Evolutionary conservation across 495 filamentous ascomycete genomes (phyloP).

Genomic region (Tuber brumale): DNA sequence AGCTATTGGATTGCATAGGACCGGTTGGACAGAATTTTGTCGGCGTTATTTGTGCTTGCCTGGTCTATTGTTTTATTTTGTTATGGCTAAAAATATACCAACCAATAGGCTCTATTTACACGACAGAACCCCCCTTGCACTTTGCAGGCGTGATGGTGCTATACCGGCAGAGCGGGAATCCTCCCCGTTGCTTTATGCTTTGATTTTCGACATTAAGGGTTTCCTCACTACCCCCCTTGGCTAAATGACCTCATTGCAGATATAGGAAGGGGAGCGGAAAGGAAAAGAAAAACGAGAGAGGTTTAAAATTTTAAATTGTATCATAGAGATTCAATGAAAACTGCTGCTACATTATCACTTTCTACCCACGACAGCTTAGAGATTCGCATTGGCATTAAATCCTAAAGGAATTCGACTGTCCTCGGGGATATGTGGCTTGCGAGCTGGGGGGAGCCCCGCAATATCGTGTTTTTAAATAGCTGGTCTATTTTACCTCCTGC

Average conservation of each 20-base stretch:
- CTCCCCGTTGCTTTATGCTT: neutral
- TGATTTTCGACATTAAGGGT: neutral
- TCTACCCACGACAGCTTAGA: neutral
- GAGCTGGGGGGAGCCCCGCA: neutral
- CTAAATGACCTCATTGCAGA: neutral
- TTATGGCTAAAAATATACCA: neutral
- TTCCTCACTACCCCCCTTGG: neutral
- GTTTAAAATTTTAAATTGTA: neutral
- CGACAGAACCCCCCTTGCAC: neutral
- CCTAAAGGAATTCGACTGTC: neutral
- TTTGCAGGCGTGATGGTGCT: neutral
- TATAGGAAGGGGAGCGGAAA: neutral
- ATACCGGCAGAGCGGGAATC: neutral
- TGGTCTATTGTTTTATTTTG: neutral
- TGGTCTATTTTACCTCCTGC: neutral
- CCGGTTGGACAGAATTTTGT: neutral
- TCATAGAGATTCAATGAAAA: neutral
- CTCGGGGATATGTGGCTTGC: neutral
- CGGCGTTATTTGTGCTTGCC: neutral
- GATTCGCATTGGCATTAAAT: neutral
- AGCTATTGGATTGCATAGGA: neutral
- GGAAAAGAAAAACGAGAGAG: neutral
- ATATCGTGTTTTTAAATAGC: neutral
- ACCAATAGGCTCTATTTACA: neutral
- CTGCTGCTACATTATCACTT: neutral